phyloP scores from a whole-genome alignment of 352 stramenopile genomes.

The Phytophthora pistaciae region DNA sequence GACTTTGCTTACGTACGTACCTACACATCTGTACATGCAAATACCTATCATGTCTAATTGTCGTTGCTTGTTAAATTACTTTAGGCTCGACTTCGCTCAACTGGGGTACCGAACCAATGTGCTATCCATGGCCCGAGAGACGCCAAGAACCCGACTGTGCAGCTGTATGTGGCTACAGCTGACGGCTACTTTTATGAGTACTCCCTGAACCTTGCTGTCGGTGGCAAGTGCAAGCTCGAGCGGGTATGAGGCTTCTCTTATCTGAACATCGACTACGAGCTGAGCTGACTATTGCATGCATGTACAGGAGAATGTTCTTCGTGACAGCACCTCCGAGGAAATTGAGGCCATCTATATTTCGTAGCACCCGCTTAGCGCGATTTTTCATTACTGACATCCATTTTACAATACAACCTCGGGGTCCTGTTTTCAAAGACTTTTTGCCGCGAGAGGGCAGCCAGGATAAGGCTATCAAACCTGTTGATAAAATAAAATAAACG shows the following conservation, averaged over 20 bases:
- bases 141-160: constrained; percentile 52
- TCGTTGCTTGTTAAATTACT: neutral
- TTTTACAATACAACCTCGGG: neutral
- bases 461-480: neutral
- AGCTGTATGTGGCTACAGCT: constrained; percentile 82
- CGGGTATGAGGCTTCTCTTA: constrained; percentile 26
- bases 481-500: constrained; percentile 24
- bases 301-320: constrained; percentile 84
- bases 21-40: neutral
- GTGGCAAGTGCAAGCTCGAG: constrained; percentile 87
- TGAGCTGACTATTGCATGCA: neutral
- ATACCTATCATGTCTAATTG: neutral
- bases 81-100: constrained; percentile 76
- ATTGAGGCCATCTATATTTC: constrained; percentile 88
- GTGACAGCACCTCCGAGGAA: constrained; percentile 85
- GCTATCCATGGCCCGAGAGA: constrained; percentile 82
- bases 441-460: neutral
- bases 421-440: too few relatives aligned
- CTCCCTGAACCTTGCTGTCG: constrained; percentile 72
- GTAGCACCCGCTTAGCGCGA: constrained; percentile 29
- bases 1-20: constrained; percentile 86
- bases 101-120: constrained; percentile 78
- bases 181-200: constrained; percentile 92
- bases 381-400: neutral
- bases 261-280: neutral